These are phyloP conservation scores for Clavaria fumosa DNA, from an alignment of 768 basidiomycete genomes.

Conservation along the genomic window DNA sequence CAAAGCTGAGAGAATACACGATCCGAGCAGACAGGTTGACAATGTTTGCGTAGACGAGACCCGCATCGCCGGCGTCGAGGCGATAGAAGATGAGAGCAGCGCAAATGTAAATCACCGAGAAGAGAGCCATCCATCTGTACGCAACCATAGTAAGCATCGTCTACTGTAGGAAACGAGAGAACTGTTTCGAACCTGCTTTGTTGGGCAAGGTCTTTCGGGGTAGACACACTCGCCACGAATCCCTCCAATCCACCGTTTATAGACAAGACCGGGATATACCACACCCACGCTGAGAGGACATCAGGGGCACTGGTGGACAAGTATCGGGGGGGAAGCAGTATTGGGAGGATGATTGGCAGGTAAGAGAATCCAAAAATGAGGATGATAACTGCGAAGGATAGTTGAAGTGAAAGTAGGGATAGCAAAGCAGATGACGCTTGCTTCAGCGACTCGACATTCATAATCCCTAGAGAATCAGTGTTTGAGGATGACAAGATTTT, in stretches of 20 bases:
- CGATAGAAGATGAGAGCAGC: slow-evolving; percentile 33
- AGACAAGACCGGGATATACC: slow-evolving; percentile 81
- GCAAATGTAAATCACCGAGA: slow-evolving; percentile 52
- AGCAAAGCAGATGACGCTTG: slow-evolving; percentile 37
- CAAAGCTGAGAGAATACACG: slow-evolving; percentile 39
- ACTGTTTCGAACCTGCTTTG: slow-evolving; percentile 54
- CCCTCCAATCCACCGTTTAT: slow-evolving; percentile 89
- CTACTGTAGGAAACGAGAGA: neutral
- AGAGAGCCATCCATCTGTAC: slow-evolving; percentile 59
- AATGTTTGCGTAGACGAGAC: slow-evolving; percentile 66
- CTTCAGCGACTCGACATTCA: slow-evolving; percentile 13
- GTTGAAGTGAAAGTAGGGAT: slow-evolving; percentile 51
- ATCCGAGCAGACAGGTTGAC: slow-evolving; percentile 49
- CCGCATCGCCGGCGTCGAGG: slow-evolving; percentile 41
- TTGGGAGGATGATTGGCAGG: slow-evolving; percentile 46
- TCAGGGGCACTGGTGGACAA: slow-evolving; percentile 62
- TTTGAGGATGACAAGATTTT: slow-evolving; percentile 27
- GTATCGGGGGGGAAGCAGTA: slow-evolving; percentile 61
- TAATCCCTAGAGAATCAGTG: too few relatives aligned
- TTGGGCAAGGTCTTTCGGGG: slow-evolving; percentile 41
- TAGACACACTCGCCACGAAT: slow-evolving; percentile 70
- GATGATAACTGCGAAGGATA: slow-evolving; percentile 51
- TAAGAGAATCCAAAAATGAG: slow-evolving; percentile 64
- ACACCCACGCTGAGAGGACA: slow-evolving; percentile 68
- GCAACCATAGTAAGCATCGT: slow-evolving; percentile 4